Conservation (phyloP, 768 basidiomycete species). For the Phlebiopsis gigantea region DNA sequence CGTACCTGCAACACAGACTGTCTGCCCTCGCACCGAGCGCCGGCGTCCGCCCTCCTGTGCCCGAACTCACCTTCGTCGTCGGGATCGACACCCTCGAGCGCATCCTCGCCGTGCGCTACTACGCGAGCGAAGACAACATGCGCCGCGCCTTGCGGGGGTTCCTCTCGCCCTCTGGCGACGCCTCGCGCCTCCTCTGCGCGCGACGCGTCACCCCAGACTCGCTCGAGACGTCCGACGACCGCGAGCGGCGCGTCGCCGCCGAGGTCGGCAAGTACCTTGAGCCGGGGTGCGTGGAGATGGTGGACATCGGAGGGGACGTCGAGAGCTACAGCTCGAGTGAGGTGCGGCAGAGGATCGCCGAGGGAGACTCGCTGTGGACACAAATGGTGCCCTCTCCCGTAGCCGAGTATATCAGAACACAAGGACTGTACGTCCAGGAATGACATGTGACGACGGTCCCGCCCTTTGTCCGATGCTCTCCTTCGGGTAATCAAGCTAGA, state of each 20-base stretch:
- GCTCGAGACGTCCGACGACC: constrained; percentile 23
- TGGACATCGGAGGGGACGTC: constrained; percentile 55
- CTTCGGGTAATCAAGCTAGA: background rate
- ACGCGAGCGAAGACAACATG: constrained; percentile 53
- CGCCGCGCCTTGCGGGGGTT: constrained; percentile 46
- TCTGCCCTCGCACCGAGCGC: background rate
- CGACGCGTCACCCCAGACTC: constrained; percentile 34
- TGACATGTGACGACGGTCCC: background rate
- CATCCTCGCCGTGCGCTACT: constrained; percentile 73
- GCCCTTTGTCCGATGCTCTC: no score
- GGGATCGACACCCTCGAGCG: constrained; percentile 86
- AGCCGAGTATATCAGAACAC: constrained; percentile 44
- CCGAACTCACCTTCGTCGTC: constrained; percentile 57
- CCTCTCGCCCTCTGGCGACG: constrained; percentile 50
- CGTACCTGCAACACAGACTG: constrained; percentile 40
- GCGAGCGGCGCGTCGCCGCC: constrained; percentile 24
- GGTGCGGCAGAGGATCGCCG: constrained; percentile 44
- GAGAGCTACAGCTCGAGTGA: constrained; percentile 65
- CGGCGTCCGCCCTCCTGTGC: background rate
- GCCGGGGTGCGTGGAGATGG: constrained; percentile 46
- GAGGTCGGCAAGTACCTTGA: constrained; percentile 46
- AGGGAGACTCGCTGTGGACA: constrained; percentile 36
- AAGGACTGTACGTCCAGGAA: constrained; percentile 37
- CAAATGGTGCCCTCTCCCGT: constrained; percentile 41
- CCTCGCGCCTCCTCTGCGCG: constrained; percentile 64